A percentile compares a stretch with the other conserved stretches of the same genome.
Evolutionary conservation across 257 asterid genomes (phyloP).

Genomic region (Solanum rostratum): DNA sequence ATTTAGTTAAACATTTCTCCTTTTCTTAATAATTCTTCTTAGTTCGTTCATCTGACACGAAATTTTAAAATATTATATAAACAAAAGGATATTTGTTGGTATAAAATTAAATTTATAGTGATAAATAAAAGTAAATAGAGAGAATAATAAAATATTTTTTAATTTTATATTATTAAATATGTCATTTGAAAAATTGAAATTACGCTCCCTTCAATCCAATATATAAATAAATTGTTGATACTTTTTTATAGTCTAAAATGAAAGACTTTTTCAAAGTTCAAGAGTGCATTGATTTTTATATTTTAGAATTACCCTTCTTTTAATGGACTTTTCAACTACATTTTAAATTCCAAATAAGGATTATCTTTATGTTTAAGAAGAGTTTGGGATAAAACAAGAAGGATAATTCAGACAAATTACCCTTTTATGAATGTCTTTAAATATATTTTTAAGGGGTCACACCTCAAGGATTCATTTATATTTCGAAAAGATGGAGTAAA

Average conservation of each 20-base stretch:
- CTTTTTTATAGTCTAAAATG: not conserved
- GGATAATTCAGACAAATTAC: not conserved
- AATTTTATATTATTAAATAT: not conserved
- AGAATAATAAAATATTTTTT: not conserved
- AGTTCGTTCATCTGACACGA: not conserved
- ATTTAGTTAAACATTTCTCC: not conserved
- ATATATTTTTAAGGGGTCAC: not conserved
- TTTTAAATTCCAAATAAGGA: not conserved
- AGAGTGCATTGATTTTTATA: too few species aligned
- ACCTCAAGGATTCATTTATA: too few species aligned
- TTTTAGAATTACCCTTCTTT: not conserved
- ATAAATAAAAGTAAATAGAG: too few species aligned
- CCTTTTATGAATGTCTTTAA: not conserved
- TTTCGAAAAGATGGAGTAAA: too few species aligned
- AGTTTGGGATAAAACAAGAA: not conserved
- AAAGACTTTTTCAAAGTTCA: not conserved
- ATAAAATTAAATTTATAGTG: too few species aligned
- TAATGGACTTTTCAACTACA: not conserved
- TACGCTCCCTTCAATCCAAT: not conserved
- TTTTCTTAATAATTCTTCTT: not conserved
- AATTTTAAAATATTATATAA: not conserved
- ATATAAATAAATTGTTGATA: too few species aligned
- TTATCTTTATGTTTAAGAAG: not conserved
- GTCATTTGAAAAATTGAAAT: not conserved
- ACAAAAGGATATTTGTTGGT: not conserved